Evolutionary conservation across 176 grass and related monocot species (phyloP).

Genomic region (Lolium multiflorum): DNA sequence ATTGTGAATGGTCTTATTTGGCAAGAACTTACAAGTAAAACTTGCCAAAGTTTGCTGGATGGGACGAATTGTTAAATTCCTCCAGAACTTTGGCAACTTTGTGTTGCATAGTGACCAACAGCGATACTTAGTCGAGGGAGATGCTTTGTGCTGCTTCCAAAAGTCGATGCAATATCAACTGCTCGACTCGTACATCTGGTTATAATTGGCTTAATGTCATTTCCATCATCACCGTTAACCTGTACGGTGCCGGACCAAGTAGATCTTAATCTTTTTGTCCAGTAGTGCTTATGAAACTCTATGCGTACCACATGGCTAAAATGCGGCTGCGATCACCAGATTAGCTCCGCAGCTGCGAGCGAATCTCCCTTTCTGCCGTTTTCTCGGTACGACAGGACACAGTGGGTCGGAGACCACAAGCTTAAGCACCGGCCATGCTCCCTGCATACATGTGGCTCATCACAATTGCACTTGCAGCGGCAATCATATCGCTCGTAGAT

Average conservation of each 20-base stretch:
- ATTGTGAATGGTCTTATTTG: background rate
- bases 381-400: no score
- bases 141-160: slow-evolving; percentile 48
- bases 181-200: background rate
- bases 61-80: background rate
- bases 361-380: background rate
- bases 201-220: slow-evolving; percentile 2
- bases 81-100: background rate
- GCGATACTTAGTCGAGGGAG: background rate
- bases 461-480: background rate
- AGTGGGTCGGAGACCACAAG: background rate
- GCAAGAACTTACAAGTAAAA: background rate
- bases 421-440: slow-evolving; percentile 5
- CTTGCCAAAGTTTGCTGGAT: background rate
- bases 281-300: no score
- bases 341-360: background rate
- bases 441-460: slow-evolving; percentile 33
- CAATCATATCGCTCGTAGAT: slow-evolving; percentile 26
- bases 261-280: slow-evolving; percentile 10
- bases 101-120: slow-evolving; percentile 20
- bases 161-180: slow-evolving; percentile 36
- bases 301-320: slow-evolving; percentile 43
- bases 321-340: background rate
- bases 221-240: background rate
- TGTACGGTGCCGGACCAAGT: slow-evolving; percentile 30